Base-by-base conservation (phyloP, 805 yeast genomes). In the Myxozyma nipponensis region DNA sequence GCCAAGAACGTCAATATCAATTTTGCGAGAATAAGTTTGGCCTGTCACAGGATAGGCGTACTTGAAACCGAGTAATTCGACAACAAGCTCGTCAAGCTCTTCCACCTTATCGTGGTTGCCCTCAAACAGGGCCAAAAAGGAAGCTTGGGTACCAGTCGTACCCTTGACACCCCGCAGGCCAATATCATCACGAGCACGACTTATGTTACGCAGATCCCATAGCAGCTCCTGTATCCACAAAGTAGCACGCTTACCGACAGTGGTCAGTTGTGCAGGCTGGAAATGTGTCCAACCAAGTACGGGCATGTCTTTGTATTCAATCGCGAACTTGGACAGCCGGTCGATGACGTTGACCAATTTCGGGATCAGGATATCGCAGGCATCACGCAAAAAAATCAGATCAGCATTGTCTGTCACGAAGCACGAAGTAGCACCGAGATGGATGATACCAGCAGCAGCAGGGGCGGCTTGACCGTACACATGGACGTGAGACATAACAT, bases 271-370 rank as follows among this genome's bases (percentile, higher is more conserved):
- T 47, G 98, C 98, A 15, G 98, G 98, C 76, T 93, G 98, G 81
- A 93, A 93, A 72, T 93, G 98, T 50, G 98, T 93, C 98, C 98
- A 93, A 32, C 98, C 98, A 60, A 93, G 78, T 39, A 90, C 96
- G 34, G 98, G 98, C 71, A 90, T 71, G 70, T 93, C 98, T 74
- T 93, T 93, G 77, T 91, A 81, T 69, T 86, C 81, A 58, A 88
- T 67, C 41, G 98, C 98, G 69, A 93, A 93, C 67, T 85, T 74
- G 53, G 88, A 72, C 68, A 93, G 76, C 71, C 96, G 81, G 76
- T 90, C 84, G 63, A 93, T 93, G 59, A 93, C 98, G 64, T 93
- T 93, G 63, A 89, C 98, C 62, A 93, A 78, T 72, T 93, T 93
- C 57, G 96, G 96, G 67, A 93, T 89, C 63, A 93, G 72, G 35